Percentiles rank a stretch among this genome's conserved stretches.
Conservation (phyloP, 495 filamentous ascomycete genomes). For the Neurospora sp. region DNA sequence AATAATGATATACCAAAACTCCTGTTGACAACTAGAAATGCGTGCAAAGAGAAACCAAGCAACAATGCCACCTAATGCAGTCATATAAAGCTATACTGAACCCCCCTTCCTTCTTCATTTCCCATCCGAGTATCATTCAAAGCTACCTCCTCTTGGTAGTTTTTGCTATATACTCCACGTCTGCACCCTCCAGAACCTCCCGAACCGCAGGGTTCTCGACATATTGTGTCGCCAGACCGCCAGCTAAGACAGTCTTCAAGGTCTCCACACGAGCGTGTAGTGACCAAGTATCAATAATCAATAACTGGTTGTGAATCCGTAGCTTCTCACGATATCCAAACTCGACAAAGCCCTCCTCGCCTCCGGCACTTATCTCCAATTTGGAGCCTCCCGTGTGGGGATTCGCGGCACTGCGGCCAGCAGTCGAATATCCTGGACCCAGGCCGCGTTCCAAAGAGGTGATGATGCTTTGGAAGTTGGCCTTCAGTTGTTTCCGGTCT, state of each 20-base stretch:
- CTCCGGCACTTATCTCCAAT: constrained; percentile 36
- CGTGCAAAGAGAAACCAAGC: neutral
- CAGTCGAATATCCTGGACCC: constrained; percentile 38
- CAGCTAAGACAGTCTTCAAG: constrained; percentile 65
- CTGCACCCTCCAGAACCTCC: constrained; percentile 46
- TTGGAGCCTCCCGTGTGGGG: constrained; percentile 40
- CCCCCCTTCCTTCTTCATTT: too few species aligned
- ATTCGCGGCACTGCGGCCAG: constrained; percentile 26
- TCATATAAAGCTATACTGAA: too few species aligned
- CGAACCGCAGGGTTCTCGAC: constrained; percentile 70
- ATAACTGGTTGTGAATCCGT: constrained; percentile 58
- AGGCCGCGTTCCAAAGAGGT: constrained; percentile 65
- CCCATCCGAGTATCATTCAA: neutral
- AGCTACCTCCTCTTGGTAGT: neutral
- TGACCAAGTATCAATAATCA: constrained; percentile 87
- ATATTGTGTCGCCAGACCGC: constrained; percentile 74
- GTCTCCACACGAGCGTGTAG: constrained; percentile 69
- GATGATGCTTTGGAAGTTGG: constrained; percentile 70
- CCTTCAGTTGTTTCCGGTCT: constrained; percentile 67
- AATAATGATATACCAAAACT: neutral
- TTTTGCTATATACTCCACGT: constrained; percentile 18
- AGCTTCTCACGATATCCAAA: constrained; percentile 74
- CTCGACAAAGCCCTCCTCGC: constrained; percentile 59
- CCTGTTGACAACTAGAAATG: neutral
- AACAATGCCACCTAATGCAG: neutral